phyloP scores from a whole-genome alignment of 176 grass and related monocot species.

The Dendrocalamus sinicus region DNA sequence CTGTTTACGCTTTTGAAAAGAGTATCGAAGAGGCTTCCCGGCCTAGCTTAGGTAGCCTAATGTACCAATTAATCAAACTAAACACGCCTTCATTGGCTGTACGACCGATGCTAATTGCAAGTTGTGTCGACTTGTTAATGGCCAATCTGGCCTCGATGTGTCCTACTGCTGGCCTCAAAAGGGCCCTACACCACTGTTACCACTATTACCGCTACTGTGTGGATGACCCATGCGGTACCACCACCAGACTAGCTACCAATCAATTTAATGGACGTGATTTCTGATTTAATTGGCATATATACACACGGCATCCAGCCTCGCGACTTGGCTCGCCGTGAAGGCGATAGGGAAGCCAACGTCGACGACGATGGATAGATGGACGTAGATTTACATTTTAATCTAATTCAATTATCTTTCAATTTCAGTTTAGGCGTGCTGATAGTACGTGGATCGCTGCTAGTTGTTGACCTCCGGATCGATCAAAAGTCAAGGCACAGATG shows the following conservation, averaged over 20 bases:
- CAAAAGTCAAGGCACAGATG: neutral
- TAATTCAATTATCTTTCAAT: neutral
- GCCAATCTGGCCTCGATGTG: slow-evolving; percentile 19
- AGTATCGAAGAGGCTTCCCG: neutral
- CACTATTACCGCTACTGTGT: neutral
- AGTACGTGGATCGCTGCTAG: neutral
- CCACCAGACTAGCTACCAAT: neutral
- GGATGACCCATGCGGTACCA: neutral
- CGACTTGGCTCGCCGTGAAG: neutral
- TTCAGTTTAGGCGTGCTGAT: neutral
- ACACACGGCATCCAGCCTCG: neutral
- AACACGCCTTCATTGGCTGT: slow-evolving; percentile 25
- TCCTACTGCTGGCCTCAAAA: slow-evolving; percentile 22
- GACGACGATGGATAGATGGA: neutral
- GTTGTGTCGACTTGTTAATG: slow-evolving; percentile 39
- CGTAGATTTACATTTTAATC: neutral
- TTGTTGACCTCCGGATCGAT: neutral
- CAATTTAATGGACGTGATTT: slow-evolving; percentile 14
- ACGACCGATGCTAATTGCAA: slow-evolving; percentile 39
- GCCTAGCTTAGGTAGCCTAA: neutral
- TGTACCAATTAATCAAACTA: neutral
- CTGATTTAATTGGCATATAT: neutral
- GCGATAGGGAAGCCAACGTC: neutral
- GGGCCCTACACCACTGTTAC: neutral
- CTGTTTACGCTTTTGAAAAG: too few relatives aligned